These are phyloP conservation scores for Lathyrus sativus DNA, from an alignment of 306 rosid genomes.

Conservation along the genomic window DNA sequence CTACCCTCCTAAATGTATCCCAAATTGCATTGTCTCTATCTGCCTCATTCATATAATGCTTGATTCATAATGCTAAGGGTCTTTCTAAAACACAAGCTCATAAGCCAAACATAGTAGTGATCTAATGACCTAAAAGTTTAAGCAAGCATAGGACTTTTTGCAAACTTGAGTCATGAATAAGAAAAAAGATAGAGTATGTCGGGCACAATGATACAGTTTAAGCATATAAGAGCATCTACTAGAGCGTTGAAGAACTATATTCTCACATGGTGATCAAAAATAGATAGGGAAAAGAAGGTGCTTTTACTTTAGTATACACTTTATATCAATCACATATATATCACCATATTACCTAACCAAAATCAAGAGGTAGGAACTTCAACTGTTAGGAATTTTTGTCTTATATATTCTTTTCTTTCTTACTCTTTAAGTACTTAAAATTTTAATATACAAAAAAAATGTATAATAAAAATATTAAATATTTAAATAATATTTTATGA, in stretches of 20 bases:
- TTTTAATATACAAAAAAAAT: background rate
- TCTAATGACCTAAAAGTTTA: constrained; percentile 12
- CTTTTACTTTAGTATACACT: constrained; percentile 36
- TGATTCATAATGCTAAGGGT: no score
- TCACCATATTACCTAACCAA: constrained; percentile 43
- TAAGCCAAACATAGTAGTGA: no score
- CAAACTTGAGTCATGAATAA: constrained; percentile 10
- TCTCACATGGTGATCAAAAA: constrained; percentile 41
- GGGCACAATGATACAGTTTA: constrained; percentile 32
- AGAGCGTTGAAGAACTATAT: constrained; percentile 40
- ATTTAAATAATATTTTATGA: no score
- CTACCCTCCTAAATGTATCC: no score
- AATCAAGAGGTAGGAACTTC: constrained; percentile 25
- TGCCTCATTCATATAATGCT: no score
- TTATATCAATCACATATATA: constrained; percentile 43
- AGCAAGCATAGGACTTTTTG: constrained; percentile 18
- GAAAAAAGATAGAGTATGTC: constrained; percentile 29
- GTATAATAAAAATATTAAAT: no score
- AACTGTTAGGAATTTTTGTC: constrained; percentile 41
- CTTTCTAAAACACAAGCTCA: no score
- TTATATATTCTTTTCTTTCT: constrained; percentile 9
- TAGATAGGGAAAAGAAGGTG: constrained; percentile 23
- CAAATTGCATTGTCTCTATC: no score
- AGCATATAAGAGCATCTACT: constrained; percentile 26
- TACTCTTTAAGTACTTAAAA: constrained; percentile 5